A percentile compares a stretch with the other conserved stretches of the same genome.
phyloP scores from a whole-genome alignment of 164 flowering plant species.

The Chloranthus sessilifolius region DNA sequence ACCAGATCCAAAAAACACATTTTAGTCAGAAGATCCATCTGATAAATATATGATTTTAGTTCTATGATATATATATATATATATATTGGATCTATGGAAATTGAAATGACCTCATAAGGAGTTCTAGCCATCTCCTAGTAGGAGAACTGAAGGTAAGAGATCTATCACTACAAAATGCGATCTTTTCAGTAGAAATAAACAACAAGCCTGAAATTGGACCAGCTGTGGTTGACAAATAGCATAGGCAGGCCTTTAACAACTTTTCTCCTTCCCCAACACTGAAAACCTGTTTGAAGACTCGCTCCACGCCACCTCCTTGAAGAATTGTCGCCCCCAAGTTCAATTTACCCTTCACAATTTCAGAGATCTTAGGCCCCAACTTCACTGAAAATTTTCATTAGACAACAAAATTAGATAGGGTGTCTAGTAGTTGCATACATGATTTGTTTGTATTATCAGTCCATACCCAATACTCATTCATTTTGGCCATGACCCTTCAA shows the following conservation, averaged over 20 bases:
- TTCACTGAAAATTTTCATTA: constrained; percentile 46
- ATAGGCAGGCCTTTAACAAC: constrained; percentile 39
- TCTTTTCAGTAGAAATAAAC: constrained; percentile 39
- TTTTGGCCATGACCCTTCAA: too few species aligned
- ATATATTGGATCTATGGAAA: not conserved
- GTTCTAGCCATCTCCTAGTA: constrained; percentile 25
- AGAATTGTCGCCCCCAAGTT: constrained; percentile 42
- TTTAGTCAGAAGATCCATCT: not conserved
- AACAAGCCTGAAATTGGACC: constrained; percentile 58
- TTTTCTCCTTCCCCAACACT: constrained; percentile 35
- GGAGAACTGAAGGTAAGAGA: constrained; percentile 28
- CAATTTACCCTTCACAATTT: constrained; percentile 41
- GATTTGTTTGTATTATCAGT: too few species aligned
- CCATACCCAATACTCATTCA: too few species aligned
- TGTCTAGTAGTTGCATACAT: too few species aligned
- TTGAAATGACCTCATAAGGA: constrained; percentile 36
- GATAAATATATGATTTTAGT: not conserved
- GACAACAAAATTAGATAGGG: too few species aligned
- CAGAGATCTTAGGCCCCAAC: constrained; percentile 36
- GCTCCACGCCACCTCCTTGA: constrained; percentile 38
- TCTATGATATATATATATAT: too few species aligned
- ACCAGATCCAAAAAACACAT: not conserved
- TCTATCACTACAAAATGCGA: constrained; percentile 48
- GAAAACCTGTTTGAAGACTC: constrained; percentile 29
- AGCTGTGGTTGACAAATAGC: constrained; percentile 47